phyloP scores from a whole-genome alignment of 2,329 filamentous ascomycete genomes.

The Ceratocystis variospora region DNA sequence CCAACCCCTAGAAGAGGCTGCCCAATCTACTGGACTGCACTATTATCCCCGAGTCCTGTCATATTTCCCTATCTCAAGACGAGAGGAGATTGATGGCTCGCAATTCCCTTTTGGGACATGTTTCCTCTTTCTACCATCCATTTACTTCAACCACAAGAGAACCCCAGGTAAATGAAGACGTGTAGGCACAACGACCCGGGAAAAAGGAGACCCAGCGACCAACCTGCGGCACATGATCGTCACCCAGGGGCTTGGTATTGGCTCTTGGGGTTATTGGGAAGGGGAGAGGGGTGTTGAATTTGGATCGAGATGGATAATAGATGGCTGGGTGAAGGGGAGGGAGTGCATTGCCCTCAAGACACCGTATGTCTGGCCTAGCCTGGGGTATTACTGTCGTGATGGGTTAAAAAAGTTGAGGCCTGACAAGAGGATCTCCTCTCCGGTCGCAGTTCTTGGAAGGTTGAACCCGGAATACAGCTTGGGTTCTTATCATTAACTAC shows the following conservation, averaged over 20 bases:
- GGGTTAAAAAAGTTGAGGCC: too few relatives aligned
- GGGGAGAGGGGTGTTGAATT: not conserved
- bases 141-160: not conserved
- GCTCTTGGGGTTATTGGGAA: not conserved
- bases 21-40: too few relatives aligned
- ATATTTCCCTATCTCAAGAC: not conserved
- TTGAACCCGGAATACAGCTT: not conserved
- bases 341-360: not conserved
- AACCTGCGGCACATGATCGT: slow-evolving; percentile 3
- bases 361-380: too few relatives aligned
- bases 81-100: not conserved
- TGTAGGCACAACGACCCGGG: not conserved
- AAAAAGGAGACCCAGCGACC: not conserved
- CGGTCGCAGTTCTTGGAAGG: too few relatives aligned
- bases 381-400: too few relatives aligned
- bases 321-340: not conserved
- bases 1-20: not conserved
- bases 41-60: too few relatives aligned
- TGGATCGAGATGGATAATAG: not conserved
- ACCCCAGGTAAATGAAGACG: not conserved
- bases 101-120: not conserved
- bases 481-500: not conserved
- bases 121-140: not conserved
- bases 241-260: not conserved
- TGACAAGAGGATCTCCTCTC: too few relatives aligned